Percentiles rank a stretch among this genome's conserved stretches.
These are phyloP conservation scores for Plasmopara muralis DNA, from an alignment of 352 stramenopile genomes.

Conservation along the genomic window DNA sequence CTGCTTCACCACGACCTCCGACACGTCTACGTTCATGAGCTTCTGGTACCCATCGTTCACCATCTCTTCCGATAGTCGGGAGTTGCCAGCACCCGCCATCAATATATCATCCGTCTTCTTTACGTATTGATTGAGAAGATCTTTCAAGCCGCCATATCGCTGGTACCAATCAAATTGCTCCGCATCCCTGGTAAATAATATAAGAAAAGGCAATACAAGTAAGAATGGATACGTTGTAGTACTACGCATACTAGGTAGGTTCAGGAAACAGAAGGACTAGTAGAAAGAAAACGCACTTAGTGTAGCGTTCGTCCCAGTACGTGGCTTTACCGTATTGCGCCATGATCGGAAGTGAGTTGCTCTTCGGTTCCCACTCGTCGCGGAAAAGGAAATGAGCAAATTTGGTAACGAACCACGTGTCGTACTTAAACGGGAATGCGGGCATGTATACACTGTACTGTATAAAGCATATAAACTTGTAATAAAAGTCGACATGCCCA, in stretches of 20 bases:
- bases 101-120: conserved; percentile 92
- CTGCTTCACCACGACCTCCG: conserved; percentile 91
- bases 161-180: conserved; percentile 95
- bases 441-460: neutral
- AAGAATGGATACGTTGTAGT: neutral
- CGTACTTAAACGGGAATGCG: conserved; percentile 4
- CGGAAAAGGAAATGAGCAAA: conserved; percentile 1
- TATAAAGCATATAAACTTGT: no score
- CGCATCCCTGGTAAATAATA: conserved; percentile 55
- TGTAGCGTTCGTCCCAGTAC: conserved; percentile 94
- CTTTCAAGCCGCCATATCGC: conserved; percentile 87
- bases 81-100: conserved; percentile 92
- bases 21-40: conserved; percentile 95
- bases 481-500: no score
- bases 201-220: neutral
- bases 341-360: conserved; percentile 22
- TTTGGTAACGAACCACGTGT: conserved; percentile 1
- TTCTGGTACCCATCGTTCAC: conserved; percentile 92
- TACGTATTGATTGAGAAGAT: conserved; percentile 87
- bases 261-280: neutral
- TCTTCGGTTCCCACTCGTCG: conserved; percentile 2
- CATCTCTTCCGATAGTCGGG: conserved; percentile 93
- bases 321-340: conserved; percentile 90
- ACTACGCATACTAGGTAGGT: neutral
- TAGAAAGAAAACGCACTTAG: conserved; percentile 56